A percentile compares a stretch with the other conserved stretches of the same genome.
phyloP scores from a whole-genome alignment of 345 rosid genomes.

The Rhizophora apiculata region DNA sequence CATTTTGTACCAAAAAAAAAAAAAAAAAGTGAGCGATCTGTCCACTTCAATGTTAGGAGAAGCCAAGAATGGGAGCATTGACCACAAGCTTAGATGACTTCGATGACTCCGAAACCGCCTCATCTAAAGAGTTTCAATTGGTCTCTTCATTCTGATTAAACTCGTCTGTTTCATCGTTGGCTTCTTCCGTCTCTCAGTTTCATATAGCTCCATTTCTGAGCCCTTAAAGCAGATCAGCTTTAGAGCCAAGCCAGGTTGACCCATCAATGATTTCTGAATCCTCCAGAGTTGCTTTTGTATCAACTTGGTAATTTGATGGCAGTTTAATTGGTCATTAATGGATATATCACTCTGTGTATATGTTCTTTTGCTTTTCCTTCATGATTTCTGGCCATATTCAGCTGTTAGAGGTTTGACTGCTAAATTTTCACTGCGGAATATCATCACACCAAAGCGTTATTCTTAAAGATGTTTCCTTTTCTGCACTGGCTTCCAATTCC shows the following conservation, averaged over 20 bases:
- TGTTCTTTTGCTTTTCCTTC: too few species aligned
- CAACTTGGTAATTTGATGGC: slow-evolving; percentile 15
- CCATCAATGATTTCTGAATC: slow-evolving; percentile 24
- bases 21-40: slow-evolving; percentile 26
- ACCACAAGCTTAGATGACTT: slow-evolving; percentile 56
- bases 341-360: neutral
- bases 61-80: slow-evolving; percentile 60
- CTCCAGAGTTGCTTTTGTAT: slow-evolving; percentile 8
- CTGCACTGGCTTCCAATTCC: slow-evolving; percentile 6
- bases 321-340: neutral
- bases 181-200: neutral
- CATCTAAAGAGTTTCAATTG: slow-evolving; percentile 24
- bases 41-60: slow-evolving; percentile 43
- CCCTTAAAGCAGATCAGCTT: slow-evolving; percentile 38
- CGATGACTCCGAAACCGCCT: slow-evolving; percentile 50
- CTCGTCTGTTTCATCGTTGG: slow-evolving; percentile 14
- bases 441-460: neutral
- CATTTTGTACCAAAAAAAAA: neutral
- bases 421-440: slow-evolving; percentile 1
- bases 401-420: neutral
- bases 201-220: slow-evolving; percentile 3
- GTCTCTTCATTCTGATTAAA: slow-evolving; percentile 23
- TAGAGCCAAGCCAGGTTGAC: slow-evolving; percentile 38
- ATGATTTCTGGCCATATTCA: neutral
- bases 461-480: slow-evolving; percentile 12